A percentile compares a stretch with the other conserved stretches of the same genome.
Evolutionary conservation across 805 yeast genomes (phyloP).

Genomic region (Yarrowia deformans): DNA sequence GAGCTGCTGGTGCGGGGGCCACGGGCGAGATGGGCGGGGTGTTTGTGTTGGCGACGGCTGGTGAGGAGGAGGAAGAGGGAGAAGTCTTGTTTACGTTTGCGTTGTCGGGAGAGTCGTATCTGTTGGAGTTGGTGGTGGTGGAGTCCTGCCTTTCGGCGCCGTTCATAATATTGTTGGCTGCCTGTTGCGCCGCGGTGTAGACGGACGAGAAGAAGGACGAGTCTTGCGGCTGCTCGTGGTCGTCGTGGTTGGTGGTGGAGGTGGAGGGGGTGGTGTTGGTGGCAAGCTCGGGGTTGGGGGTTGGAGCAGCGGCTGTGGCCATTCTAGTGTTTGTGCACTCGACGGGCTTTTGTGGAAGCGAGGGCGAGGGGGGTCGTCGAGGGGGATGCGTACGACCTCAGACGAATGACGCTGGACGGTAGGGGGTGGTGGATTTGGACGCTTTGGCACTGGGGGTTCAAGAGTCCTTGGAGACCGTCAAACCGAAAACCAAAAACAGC

Average conservation of each 20-base stretch:
- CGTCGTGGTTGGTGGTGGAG: not conserved
- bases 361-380: not conserved
- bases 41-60: not conserved
- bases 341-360: not conserved
- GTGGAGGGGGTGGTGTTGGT: not conserved
- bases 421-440: too few species aligned
- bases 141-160: conserved; percentile 24
- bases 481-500: conserved; percentile 6
- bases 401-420: not conserved
- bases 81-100: conserved; percentile 8
- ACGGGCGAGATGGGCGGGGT: conserved; percentile 42
- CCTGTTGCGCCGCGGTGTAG: conserved; percentile 29
- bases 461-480: too few species aligned
- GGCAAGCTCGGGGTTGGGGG: not conserved
- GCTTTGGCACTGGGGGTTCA: conserved; percentile 3
- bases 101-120: conserved; percentile 1
- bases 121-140: not conserved
- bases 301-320: conserved; percentile 4
- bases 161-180: conserved; percentile 37
- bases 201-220: conserved; percentile 31
- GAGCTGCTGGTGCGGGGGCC: conserved; percentile 36
- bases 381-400: not conserved
- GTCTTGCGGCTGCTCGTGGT: conserved; percentile 14
- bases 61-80: conserved; percentile 6
- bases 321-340: not conserved